Evolutionary conservation across 257 asterid species (phyloP).

Genomic region (Euphrasia confusa): DNA sequence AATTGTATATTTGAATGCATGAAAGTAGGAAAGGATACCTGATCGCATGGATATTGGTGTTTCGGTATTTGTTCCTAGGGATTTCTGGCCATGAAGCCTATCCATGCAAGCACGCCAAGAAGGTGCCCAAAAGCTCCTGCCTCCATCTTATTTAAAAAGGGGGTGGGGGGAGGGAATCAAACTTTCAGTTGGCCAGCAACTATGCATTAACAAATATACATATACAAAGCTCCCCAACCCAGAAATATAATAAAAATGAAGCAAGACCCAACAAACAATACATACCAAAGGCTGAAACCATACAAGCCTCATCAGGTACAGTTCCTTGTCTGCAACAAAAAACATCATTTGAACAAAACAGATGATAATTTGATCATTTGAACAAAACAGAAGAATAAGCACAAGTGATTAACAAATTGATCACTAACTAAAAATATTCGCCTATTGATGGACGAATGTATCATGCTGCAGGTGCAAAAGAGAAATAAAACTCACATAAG

Average conservation of each 20-base stretch:
- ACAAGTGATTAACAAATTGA: constrained; percentile 4
- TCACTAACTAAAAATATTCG: neutral
- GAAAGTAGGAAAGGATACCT: constrained; percentile 43
- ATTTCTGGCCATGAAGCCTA: constrained; percentile 51
- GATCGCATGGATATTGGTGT: constrained; percentile 54
- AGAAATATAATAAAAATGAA: constrained; percentile 1
- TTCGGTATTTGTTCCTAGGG: constrained; percentile 43
- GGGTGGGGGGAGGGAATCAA: neutral
- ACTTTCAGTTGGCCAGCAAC: constrained; percentile 20
- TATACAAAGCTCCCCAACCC: constrained; percentile 7
- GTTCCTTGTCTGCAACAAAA: constrained; percentile 72
- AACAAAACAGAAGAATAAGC: constrained; percentile 8
- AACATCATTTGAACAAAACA: constrained; percentile 19
- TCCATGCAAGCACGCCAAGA: constrained; percentile 86
- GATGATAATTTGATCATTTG: constrained; percentile 20
- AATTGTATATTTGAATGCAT: constrained; percentile 17
- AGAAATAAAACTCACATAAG: constrained; percentile 66
- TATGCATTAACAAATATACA: constrained; percentile 5
- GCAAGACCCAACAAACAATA: constrained; percentile 37
- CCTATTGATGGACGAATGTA: neutral
- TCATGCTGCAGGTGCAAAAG: constrained; percentile 5
- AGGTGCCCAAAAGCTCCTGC: constrained; percentile 78
- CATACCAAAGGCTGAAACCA: constrained; percentile 90
- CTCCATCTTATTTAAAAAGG: constrained; percentile 50
- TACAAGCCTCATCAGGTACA: constrained; percentile 94